Conservation (phyloP, 2,329 filamentous ascomycete genomes). For the Xylaria digitata region DNA sequence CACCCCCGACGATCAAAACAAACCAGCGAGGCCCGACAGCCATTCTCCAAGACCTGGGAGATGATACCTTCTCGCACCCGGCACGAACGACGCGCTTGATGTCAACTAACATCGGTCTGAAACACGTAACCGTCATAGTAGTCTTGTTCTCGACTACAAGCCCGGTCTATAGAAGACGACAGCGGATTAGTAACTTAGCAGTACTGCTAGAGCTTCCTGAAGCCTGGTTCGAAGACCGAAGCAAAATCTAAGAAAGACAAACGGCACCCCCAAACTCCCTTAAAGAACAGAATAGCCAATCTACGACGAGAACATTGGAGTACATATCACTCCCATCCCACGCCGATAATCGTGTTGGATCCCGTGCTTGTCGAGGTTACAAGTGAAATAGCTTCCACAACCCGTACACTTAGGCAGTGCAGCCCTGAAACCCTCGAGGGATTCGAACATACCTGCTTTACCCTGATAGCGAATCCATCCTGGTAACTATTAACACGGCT, state of each 20-base stretch:
- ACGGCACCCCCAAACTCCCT: neutral
- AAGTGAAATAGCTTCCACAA: neutral
- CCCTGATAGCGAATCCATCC: neutral
- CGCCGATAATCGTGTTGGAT: neutral
- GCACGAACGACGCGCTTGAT: neutral
- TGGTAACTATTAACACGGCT: neutral
- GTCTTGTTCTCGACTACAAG: neutral
- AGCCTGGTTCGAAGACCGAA: neutral
- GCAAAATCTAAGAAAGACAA: neutral
- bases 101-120: neutral
- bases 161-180: neutral
- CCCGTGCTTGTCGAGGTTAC: neutral
- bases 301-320: neutral
- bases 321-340: neutral
- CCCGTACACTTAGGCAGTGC: too few species aligned
- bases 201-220: neutral
- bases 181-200: neutral
- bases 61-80: neutral
- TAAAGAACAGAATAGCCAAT: neutral
- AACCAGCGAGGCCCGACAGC: neutral
- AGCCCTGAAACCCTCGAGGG: too few species aligned
- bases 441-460: neutral
- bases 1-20: neutral
- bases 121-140: neutral
- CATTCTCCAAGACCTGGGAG: neutral